Evolutionary conservation across 768 basidiomycete species (phyloP).

Genomic region (Sutorius australiensis): DNA sequence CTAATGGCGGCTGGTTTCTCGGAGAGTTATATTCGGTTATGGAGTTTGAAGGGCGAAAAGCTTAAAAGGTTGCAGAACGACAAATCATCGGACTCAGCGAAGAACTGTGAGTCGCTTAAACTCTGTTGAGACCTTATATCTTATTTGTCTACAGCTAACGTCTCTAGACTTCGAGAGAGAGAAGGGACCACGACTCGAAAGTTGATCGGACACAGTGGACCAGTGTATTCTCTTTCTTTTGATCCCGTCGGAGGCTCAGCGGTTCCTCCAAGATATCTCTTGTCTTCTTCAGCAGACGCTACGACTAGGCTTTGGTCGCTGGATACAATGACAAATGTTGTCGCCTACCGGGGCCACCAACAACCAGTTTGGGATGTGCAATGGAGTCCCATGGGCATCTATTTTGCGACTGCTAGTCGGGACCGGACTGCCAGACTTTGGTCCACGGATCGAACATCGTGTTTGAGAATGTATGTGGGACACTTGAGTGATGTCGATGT

Average conservation of each 20-base stretch:
- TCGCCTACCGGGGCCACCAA: conserved; percentile 92
- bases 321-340: conserved; percentile 90
- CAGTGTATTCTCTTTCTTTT: conserved; percentile 92
- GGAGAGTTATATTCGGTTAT: conserved; percentile 91
- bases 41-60: conserved; percentile 92
- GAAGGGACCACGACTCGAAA: conserved; percentile 83
- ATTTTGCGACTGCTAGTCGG: conserved; percentile 93
- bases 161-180: conserved; percentile 69
- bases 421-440: conserved; percentile 94
- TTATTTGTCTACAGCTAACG: conserved; percentile 39
- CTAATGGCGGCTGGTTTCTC: conserved; percentile 93
- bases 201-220: conserved; percentile 93
- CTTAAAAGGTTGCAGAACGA: conserved; percentile 75
- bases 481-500: conserved; percentile 98
- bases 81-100: conserved; percentile 59
- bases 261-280: conserved; percentile 76
- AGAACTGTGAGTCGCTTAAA: conserved; percentile 55
- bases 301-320: conserved; percentile 92
- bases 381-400: conserved; percentile 98
- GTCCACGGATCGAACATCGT: conserved; percentile 88
- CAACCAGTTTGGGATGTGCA: conserved; percentile 99
- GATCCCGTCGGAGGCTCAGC: conserved; percentile 89
- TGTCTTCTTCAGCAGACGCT: conserved; percentile 91
- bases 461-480: conserved; percentile 89
- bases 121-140: neutral